A percentile compares a stretch with the other conserved stretches of the same genome.
phyloP scores from a whole-genome alignment of 1,139 yeast genomes.

The Yamadazyma triangularis region DNA sequence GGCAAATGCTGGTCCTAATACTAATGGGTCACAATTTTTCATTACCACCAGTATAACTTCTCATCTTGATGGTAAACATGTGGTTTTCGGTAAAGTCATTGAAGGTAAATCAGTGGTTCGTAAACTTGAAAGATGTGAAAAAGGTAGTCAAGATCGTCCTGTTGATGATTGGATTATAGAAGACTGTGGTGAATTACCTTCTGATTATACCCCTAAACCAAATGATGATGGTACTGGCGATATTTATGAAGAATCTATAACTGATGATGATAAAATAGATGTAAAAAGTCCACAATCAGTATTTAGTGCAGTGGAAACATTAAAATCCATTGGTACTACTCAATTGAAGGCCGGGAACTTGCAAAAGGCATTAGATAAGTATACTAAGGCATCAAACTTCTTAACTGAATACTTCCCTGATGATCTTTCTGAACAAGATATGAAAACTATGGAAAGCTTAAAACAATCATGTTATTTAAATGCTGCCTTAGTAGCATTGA shows the following conservation, averaged over 20 bases:
- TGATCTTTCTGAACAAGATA: conserved; percentile 54
- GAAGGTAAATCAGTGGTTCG: conserved; percentile 81
- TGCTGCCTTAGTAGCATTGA: conserved; percentile 71
- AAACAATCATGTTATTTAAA: conserved; percentile 66
- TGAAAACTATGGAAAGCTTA: conserved; percentile 45
- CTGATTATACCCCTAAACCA: conserved; percentile 46
- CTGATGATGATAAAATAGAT: conserved; percentile 69
- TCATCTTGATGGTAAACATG: conserved; percentile 91
- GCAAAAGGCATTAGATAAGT: conserved; percentile 58
- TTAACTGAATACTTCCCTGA: conserved; percentile 73
- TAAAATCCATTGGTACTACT: conserved; percentile 77
- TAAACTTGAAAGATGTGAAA: conserved; percentile 65
- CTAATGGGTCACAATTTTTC: conserved; percentile 94
- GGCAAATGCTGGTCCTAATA: conserved; percentile 96
- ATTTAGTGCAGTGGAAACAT: conserved; percentile 56
- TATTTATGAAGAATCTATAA: conserved; percentile 68
- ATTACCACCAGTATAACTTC: conserved; percentile 83
- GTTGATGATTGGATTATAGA: conserved; percentile 58
- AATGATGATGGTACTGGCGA: conserved; percentile 84
- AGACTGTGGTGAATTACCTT: conserved; percentile 76
- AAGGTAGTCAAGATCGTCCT: conserved; percentile 64
- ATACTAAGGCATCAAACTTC: conserved; percentile 65
- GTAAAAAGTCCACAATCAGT: conserved; percentile 57
- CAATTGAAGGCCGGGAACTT: conserved; percentile 63
- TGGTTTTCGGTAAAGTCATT: conserved; percentile 87